These are phyloP conservation scores for Pelargonium hybrid DNA, from an alignment of 441 rosid species.

Conservation along the genomic window DNA sequence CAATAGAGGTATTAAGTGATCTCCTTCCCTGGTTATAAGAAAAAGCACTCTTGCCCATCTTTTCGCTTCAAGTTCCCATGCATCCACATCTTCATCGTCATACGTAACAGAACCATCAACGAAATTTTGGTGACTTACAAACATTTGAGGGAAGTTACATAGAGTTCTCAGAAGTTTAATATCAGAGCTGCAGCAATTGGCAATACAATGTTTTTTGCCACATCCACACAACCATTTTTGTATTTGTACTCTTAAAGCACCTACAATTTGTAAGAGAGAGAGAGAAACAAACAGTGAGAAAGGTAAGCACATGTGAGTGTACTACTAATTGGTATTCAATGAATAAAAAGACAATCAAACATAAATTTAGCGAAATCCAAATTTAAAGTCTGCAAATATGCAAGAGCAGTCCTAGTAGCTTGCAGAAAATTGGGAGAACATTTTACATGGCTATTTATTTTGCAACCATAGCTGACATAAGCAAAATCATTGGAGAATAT, in stretches of 20 bases:
- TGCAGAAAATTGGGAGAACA: background rate
- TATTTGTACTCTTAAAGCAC: slow-evolving; percentile 41
- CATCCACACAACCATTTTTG: slow-evolving; percentile 63
- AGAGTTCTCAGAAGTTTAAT: slow-evolving; percentile 43
- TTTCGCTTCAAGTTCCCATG: slow-evolving; percentile 80
- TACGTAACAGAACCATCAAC: slow-evolving; percentile 29
- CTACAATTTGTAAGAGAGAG: slow-evolving; percentile 24
- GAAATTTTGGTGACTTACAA: slow-evolving; percentile 27
- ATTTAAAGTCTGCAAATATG: background rate
- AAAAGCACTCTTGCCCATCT: slow-evolving; percentile 80
- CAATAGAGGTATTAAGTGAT: slow-evolving; percentile 39
- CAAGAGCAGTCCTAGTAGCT: background rate
- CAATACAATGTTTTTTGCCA: slow-evolving; percentile 21
- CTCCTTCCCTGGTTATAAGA: slow-evolving; percentile 41
- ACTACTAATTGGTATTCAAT: background rate
- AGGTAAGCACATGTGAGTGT: background rate
- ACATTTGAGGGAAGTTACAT: slow-evolving; percentile 45
- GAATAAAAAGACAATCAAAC: background rate
- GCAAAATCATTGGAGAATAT: slow-evolving; percentile 11
- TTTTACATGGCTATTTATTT: background rate
- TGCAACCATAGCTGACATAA: slow-evolving; percentile 1
- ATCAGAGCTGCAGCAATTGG: slow-evolving; percentile 21
- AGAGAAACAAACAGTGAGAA: background rate
- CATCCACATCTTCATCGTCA: slow-evolving; percentile 84
- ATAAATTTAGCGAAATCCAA: background rate